Evolutionary conservation across 108 stramenopile species (phyloP).

Genomic region (Discostella stelligeroides): DNA sequence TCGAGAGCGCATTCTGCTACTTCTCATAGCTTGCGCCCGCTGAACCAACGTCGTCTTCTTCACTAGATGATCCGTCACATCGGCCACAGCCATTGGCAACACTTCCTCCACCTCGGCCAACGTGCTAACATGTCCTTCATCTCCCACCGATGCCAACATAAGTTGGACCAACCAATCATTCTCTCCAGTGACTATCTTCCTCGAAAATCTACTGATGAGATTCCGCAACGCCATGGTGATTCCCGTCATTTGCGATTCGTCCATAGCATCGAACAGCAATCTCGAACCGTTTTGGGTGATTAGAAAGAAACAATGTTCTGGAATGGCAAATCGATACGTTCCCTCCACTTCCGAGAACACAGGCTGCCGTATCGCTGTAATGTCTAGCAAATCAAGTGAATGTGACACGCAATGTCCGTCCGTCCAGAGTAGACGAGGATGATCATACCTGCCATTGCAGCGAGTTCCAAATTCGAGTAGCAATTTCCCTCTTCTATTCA

Average conservation of each 20-base stretch:
- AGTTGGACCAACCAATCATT: constrained; percentile 12
- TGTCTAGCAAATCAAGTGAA: constrained; percentile 2
- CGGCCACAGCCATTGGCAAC: background rate
- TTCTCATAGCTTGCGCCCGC: background rate
- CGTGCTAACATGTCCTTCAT: background rate
- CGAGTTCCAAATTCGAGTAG: constrained; percentile 12
- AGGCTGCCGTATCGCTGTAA: background rate
- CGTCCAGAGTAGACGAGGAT: constrained; percentile 1
- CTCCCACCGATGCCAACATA: constrained; percentile 3
- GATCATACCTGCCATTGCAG: background rate
- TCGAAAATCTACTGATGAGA: background rate
- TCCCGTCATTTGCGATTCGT: constrained; percentile 7
- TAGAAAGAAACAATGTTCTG: constrained; percentile 5
- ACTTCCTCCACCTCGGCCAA: background rate
- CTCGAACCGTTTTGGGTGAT: background rate
- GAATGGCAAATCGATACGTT: constrained; percentile 7
- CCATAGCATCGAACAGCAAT: constrained; percentile 6
- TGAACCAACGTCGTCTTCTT: background rate
- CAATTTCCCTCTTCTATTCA: background rate
- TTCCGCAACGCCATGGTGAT: constrained; percentile 5
- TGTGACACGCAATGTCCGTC: constrained; percentile 1
- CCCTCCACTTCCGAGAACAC: background rate
- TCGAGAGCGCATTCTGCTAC: background rate
- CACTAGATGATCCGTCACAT: constrained; percentile 8
- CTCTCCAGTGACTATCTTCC: constrained; percentile 1